Evolutionary conservation across 2,329 filamentous ascomycete genomes (phyloP).

Genomic region (Alternaria angustiovoidea): DNA sequence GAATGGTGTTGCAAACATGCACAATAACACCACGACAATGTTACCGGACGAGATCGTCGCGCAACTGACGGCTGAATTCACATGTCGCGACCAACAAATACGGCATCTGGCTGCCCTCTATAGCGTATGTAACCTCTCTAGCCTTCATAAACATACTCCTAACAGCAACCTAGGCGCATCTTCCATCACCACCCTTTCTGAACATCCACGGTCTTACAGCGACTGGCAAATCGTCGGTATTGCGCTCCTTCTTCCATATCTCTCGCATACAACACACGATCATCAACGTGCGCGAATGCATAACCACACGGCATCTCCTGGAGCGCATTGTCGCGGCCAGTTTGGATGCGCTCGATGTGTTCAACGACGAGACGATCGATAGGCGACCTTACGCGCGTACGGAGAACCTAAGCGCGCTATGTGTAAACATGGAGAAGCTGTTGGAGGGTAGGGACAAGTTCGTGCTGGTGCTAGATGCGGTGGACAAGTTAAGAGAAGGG

Average conservation of each 20-base stretch:
- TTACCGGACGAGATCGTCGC: conserved; percentile 48
- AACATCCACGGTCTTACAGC: conserved; percentile 85
- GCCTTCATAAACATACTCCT: conserved; percentile 10
- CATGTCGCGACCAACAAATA: conserved; percentile 58
- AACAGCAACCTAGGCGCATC: conserved; percentile 60
- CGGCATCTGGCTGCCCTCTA: conserved; percentile 56
- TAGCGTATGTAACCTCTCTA: conserved; percentile 45
- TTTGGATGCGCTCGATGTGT: conserved; percentile 47
- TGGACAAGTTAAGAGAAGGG: conserved; percentile 84
- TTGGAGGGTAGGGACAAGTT: conserved; percentile 69
- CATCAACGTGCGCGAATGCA: conserved; percentile 76
- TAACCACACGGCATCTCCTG: conserved; percentile 78
- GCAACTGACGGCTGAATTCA: conserved; percentile 49
- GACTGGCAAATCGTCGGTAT: conserved; percentile 83
- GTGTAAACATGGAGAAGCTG: conserved; percentile 74
- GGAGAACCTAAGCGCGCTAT: conserved; percentile 80
- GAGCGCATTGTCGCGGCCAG: conserved; percentile 71
- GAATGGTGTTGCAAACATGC: neutral
- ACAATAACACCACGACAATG: conserved; percentile 34
- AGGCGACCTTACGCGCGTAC: conserved; percentile 67
- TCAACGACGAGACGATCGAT: conserved; percentile 52
- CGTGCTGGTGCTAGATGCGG: conserved; percentile 84
- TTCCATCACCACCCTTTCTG: conserved; percentile 76
- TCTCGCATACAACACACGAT: conserved; percentile 65
- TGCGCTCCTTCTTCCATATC: conserved; percentile 66